Percentiles rank a stretch among this genome's conserved stretches.
Evolutionary conservation across 2,329 filamentous ascomycete species (phyloP).

Genomic region (Scolecobasidium constrictum): DNA sequence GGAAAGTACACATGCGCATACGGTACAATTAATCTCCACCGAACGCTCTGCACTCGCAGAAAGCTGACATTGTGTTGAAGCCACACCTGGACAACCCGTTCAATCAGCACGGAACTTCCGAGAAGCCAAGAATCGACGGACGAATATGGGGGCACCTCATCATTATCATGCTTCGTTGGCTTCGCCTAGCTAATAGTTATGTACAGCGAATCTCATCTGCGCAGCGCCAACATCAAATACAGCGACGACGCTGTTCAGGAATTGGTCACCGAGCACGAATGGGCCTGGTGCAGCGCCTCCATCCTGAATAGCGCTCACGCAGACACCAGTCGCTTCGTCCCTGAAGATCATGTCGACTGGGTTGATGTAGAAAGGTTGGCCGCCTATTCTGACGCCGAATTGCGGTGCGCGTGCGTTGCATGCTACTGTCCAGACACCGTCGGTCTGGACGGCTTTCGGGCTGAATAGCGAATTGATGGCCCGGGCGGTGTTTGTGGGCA

Average conservation of each 20-base stretch:
- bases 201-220: constrained; percentile 35
- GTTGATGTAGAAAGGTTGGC: constrained; percentile 23
- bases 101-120: no score
- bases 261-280: constrained; percentile 35
- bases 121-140: no score
- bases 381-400: constrained; percentile 30
- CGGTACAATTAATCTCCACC: no score
- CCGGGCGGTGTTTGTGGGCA: constrained; percentile 25
- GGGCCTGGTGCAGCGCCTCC: constrained; percentile 17
- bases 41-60: no score
- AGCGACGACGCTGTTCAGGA: constrained; percentile 39
- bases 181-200: constrained; percentile 10
- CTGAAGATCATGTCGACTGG: constrained; percentile 21
- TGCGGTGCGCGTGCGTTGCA: constrained; percentile 31
- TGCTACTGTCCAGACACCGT: constrained; percentile 26
- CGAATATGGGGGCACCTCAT: no score
- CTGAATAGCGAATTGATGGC: constrained; percentile 30
- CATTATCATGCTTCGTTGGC: no score
- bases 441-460: constrained; percentile 27
- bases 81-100: no score
- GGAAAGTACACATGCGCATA: no score
- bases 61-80: no score
- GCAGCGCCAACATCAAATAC: constrained; percentile 39
- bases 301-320: constrained; percentile 23
- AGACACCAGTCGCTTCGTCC: constrained; percentile 13